These are phyloP conservation scores for Ogataea dorogensis DNA, from an alignment of 805 yeast species.

Conservation along the genomic window DNA sequence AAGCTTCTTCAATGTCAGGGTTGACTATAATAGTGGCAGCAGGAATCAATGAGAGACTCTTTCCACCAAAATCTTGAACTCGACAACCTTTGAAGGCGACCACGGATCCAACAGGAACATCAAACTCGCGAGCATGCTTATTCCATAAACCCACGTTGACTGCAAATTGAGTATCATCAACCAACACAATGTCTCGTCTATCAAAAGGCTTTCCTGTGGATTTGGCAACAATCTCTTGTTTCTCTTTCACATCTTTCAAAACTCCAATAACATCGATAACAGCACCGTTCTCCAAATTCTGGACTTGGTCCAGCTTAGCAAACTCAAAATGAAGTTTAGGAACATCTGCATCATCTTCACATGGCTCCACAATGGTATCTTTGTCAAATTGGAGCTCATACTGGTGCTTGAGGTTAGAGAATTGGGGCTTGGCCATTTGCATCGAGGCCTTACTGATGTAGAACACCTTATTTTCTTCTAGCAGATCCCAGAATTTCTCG, in stretches of 20 bases:
- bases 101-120: constrained; percentile 72
- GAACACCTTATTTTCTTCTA: constrained; percentile 89
- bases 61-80: constrained; percentile 85
- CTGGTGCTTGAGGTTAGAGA: constrained; percentile 79
- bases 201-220: constrained; percentile 88
- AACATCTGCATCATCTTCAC: constrained; percentile 55
- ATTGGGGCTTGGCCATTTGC: constrained; percentile 81
- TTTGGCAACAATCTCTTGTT: constrained; percentile 77
- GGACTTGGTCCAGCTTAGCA: constrained; percentile 63
- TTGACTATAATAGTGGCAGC: constrained; percentile 72
- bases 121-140: constrained; percentile 76
- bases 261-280: constrained; percentile 87
- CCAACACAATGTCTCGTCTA: constrained; percentile 84
- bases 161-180: constrained; percentile 78
- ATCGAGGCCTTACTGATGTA: constrained; percentile 79
- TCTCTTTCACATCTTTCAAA: constrained; percentile 70
- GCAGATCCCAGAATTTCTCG: constrained; percentile 67
- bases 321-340: constrained; percentile 81
- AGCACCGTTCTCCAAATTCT: constrained; percentile 65
- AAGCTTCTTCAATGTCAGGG: constrained; percentile 90
- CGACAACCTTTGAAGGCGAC: constrained; percentile 89
- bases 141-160: constrained; percentile 89
- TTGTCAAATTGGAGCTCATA: constrained; percentile 82
- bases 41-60: constrained; percentile 76
- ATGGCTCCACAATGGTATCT: constrained; percentile 72